Percentiles rank a stretch among this genome's conserved stretches.
Evolutionary conservation across 2,329 filamentous ascomycete genomes (phyloP).

Genomic region (Coleophoma crateriformis): DNA sequence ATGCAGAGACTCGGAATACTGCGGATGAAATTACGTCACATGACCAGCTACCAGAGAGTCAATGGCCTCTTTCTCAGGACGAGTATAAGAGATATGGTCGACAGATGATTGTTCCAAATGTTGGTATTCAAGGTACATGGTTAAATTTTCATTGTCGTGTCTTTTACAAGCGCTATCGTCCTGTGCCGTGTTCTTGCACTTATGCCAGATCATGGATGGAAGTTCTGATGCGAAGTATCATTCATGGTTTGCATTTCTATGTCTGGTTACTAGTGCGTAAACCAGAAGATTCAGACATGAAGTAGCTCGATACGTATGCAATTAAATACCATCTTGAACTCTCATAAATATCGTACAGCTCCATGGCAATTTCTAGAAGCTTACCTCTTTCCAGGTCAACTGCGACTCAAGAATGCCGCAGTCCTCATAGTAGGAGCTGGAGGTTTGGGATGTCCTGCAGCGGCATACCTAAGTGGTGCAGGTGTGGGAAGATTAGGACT

Average conservation of each 20-base stretch:
- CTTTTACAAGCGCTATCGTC: no score
- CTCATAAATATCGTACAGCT: no score
- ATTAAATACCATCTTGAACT: no score
- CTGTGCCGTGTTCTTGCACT: no score
- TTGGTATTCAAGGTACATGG: constrained; percentile 65
- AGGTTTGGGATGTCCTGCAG: constrained; percentile 86
- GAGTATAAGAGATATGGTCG: constrained; percentile 87
- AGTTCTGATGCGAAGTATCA: no score
- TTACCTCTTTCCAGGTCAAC: constrained; percentile 53
- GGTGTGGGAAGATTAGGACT: constrained; percentile 80
- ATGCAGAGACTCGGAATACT: constrained; percentile 13
- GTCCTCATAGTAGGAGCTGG: constrained; percentile 84
- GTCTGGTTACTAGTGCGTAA: no score
- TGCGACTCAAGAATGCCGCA: constrained; percentile 61
- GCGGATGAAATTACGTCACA: constrained; percentile 1
- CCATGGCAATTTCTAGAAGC: no score
- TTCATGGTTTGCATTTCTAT: no score
- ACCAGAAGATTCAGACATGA: no score
- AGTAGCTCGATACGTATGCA: no score
- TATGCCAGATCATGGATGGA: no score
- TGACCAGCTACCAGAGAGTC: constrained; percentile 18
- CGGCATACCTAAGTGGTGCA: constrained; percentile 86
- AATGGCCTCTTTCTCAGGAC: constrained; percentile 64
- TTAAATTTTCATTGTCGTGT: no score
- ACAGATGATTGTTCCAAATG: constrained; percentile 80